Conservation (phyloP, 2,329 filamentous ascomycete genomes). For the Verticillium tricorpus region DNA sequence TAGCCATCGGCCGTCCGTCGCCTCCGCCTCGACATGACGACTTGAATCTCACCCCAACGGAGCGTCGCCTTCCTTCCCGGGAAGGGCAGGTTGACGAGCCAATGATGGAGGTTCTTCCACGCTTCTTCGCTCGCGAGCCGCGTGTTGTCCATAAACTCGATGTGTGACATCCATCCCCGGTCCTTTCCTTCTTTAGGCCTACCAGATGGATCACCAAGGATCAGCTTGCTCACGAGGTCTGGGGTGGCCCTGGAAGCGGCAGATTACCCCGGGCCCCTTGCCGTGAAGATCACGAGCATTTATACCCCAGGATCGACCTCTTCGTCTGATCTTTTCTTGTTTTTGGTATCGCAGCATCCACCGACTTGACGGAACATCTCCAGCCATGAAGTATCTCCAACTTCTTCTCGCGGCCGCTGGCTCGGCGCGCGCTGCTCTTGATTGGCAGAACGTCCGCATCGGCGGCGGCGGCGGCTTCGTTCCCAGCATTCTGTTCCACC, state of each 20-base stretch:
- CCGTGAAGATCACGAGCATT: not conserved
- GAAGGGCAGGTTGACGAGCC: not conserved
- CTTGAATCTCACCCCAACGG: not conserved
- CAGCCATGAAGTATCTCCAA: slow-evolving; percentile 9
- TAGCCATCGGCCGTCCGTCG: not conserved
- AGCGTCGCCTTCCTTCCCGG: not conserved
- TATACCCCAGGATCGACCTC: not conserved
- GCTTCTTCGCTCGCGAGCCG: not conserved
- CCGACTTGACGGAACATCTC: not conserved
- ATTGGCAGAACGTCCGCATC: slow-evolving; percentile 46
- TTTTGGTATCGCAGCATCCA: not conserved
- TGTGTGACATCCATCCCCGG: not conserved
- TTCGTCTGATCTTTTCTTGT: not conserved
- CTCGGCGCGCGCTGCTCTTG: slow-evolving; percentile 24
- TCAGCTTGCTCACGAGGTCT: not conserved
- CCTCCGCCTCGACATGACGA: not conserved
- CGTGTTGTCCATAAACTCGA: not conserved
- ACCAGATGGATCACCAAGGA: slow-evolving; percentile 6
- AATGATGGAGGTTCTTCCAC: not conserved
- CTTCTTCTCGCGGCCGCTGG: slow-evolving; percentile 12
- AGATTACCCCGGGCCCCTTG: not conserved
- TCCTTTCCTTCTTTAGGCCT: slow-evolving; percentile 17
- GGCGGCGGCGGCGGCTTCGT: slow-evolving; percentile 57
- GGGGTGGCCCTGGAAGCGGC: not conserved
- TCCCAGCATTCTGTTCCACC: slow-evolving; percentile 52